phyloP scores from a whole-genome alignment of 2,329 filamentous ascomycete species.

The Cordyceps cateniannulata region DNA sequence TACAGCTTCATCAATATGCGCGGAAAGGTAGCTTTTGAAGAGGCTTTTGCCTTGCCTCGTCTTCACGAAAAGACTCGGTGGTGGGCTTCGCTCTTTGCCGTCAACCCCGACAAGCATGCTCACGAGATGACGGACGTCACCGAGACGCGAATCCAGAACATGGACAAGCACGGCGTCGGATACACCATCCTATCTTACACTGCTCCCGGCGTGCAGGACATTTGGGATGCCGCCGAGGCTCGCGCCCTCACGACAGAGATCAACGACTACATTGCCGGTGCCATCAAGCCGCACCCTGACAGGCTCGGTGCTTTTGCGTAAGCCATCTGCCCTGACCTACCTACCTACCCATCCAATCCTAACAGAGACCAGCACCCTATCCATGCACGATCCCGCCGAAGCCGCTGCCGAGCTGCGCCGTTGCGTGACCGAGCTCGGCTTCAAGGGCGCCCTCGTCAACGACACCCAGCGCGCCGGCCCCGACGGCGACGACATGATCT shows the following conservation, averaged over 20 bases:
- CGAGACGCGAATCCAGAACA: slow-evolving; percentile 34
- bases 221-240: slow-evolving; percentile 35
- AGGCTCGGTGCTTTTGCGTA: slow-evolving; percentile 42
- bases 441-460: slow-evolving; percentile 56
- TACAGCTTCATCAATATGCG: slow-evolving; percentile 33
- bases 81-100: slow-evolving; percentile 55
- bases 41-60: slow-evolving; percentile 54
- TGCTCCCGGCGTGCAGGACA: slow-evolving; percentile 41
- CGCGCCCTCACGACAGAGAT: slow-evolving; percentile 35
- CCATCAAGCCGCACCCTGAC: slow-evolving; percentile 32
- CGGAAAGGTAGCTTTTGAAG: slow-evolving; percentile 56
- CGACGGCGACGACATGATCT: slow-evolving; percentile 55
- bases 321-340: slow-evolving; percentile 12
- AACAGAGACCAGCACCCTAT: slow-evolving; percentile 29
- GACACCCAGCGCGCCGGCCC: slow-evolving; percentile 53
- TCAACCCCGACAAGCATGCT: slow-evolving; percentile 52
- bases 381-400: slow-evolving; percentile 46
- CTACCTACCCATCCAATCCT: neutral
- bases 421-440: slow-evolving; percentile 51
- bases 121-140: slow-evolving; percentile 43
- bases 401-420: slow-evolving; percentile 44
- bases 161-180: slow-evolving; percentile 41
- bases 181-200: slow-evolving; percentile 44
- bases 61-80: slow-evolving; percentile 52
- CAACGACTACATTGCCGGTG: slow-evolving; percentile 34